phyloP scores from a whole-genome alignment of 495 filamentous ascomycete genomes.

The Annulohypoxylon bovei region DNA sequence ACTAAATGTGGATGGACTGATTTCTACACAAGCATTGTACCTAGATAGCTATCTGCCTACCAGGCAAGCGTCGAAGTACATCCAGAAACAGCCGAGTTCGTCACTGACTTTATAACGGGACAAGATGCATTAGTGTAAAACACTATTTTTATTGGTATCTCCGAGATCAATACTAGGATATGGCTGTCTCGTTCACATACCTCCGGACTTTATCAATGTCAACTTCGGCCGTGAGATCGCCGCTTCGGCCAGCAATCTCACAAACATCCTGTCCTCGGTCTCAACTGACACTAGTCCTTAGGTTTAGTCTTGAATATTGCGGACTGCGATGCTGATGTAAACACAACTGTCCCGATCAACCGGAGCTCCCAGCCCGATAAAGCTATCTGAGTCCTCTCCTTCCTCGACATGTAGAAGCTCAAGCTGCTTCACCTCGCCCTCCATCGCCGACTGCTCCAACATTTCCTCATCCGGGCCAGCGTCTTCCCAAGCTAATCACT shows the following conservation, averaged over 20 bases:
- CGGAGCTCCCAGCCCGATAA: slow-evolving; percentile 29
- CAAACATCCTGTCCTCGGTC: slow-evolving; percentile 12
- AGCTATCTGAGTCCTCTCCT: slow-evolving; percentile 36
- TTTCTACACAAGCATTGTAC: background rate
- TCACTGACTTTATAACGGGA: background rate
- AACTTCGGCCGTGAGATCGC: slow-evolving; percentile 13
- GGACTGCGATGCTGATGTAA: slow-evolving; percentile 16
- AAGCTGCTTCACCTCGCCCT: slow-evolving; percentile 28
- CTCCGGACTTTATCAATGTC: slow-evolving; percentile 24
- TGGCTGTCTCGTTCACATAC: slow-evolving; percentile 27
- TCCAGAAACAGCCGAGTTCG: background rate
- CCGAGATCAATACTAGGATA: slow-evolving; percentile 35
- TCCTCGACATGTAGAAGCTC: slow-evolving; percentile 29
- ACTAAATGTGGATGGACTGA: background rate
- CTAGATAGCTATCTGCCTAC: background rate
- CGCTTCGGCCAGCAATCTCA: slow-evolving; percentile 24
- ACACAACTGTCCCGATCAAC: slow-evolving; percentile 18
- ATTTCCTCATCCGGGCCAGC: slow-evolving; percentile 39
- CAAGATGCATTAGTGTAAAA: slow-evolving; percentile 21
- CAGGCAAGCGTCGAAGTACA: background rate
- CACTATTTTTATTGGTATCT: slow-evolving; percentile 34
- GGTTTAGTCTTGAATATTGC: background rate
- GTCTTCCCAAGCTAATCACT: slow-evolving; percentile 38
- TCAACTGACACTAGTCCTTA: slow-evolving; percentile 11
- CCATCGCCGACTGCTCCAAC: slow-evolving; percentile 43